phyloP scores from a whole-genome alignment of 805 yeast species.

The Zygotorulaspora florentina region DNA sequence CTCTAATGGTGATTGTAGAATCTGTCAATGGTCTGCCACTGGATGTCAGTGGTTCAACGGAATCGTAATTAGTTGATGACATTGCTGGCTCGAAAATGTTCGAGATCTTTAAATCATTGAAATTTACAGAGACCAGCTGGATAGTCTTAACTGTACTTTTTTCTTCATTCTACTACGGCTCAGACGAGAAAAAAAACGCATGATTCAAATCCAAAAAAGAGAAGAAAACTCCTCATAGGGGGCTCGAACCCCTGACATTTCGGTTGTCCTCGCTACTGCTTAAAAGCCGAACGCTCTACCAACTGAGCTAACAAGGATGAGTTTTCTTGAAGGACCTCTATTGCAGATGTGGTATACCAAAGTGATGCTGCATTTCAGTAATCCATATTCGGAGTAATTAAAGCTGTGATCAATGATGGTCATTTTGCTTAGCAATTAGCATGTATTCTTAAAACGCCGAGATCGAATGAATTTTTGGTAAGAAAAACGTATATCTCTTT shows the following conservation, averaged over 20 bases:
- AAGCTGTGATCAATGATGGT: too few species aligned
- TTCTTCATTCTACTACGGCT: too few species aligned
- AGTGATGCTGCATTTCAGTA: too few species aligned
- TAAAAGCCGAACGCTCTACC: conserved; percentile 71
- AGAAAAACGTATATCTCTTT: not conserved
- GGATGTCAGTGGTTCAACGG: conserved; percentile 75
- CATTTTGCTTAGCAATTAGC: too few species aligned
- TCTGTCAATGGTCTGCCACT: conserved; percentile 61
- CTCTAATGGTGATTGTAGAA: conserved; percentile 77
- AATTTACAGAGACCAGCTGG: too few species aligned
- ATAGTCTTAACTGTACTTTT: too few species aligned
- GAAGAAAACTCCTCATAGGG: conserved; percentile 44
- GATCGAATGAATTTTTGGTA: not conserved
- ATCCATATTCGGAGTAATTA: too few species aligned
- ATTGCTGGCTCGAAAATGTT: not conserved
- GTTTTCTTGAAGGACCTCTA: conserved; percentile 25
- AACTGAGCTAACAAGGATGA: conserved; percentile 58
- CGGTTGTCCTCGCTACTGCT: conserved; percentile 41
- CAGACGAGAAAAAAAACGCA: too few species aligned
- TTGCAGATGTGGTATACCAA: not conserved
- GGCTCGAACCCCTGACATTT: conserved; percentile 51
- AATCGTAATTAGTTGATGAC: conserved; percentile 33
- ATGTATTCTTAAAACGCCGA: too few species aligned
- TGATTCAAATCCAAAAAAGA: conserved; percentile 9
- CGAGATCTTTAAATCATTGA: not conserved